Percentiles rank a stretch among this genome's conserved stretches.
Conservation (phyloP, 108 stramenopile species). For the Nitzschia sp. region DNA sequence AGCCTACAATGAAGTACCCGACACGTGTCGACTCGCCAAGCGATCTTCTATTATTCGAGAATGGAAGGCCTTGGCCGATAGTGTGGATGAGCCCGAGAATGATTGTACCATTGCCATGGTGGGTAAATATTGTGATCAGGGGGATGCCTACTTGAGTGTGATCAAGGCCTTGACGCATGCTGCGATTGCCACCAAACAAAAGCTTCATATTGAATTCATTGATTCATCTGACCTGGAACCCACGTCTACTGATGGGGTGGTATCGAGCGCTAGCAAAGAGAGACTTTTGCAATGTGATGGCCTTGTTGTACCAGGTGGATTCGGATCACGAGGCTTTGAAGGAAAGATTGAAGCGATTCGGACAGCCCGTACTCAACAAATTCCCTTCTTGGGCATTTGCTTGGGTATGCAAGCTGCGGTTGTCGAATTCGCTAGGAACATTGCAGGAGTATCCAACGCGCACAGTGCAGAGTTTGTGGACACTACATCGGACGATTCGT, state of each 20-base stretch:
- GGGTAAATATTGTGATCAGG: conserved; percentile 95
- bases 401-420: conserved; percentile 98
- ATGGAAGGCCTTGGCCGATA: conserved; percentile 89
- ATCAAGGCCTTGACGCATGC: conserved; percentile 98
- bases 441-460: conserved; percentile 77
- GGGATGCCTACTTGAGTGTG: conserved; percentile 93
- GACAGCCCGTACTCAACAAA: conserved; percentile 73
- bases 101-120: conserved; percentile 90
- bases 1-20: conserved; percentile 30
- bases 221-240: conserved; percentile 90
- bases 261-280: conserved; percentile 72
- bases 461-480: conserved; percentile 94
- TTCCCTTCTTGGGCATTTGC: conserved; percentile 94
- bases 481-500: conserved; percentile 19
- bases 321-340: conserved; percentile 86
- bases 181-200: conserved; percentile 74
- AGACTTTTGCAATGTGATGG: conserved; percentile 68
- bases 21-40: conserved; percentile 5
- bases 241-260: conserved; percentile 34
- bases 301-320: conserved; percentile 95
- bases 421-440: conserved; percentile 92
- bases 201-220: conserved; percentile 89
- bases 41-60: conserved; percentile 21
- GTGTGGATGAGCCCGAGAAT: conserved; percentile 70
- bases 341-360: conserved; percentile 91